Evolutionary conservation across 2,329 filamentous ascomycete species (phyloP).

Genomic region (Aspergillus sp.): DNA sequence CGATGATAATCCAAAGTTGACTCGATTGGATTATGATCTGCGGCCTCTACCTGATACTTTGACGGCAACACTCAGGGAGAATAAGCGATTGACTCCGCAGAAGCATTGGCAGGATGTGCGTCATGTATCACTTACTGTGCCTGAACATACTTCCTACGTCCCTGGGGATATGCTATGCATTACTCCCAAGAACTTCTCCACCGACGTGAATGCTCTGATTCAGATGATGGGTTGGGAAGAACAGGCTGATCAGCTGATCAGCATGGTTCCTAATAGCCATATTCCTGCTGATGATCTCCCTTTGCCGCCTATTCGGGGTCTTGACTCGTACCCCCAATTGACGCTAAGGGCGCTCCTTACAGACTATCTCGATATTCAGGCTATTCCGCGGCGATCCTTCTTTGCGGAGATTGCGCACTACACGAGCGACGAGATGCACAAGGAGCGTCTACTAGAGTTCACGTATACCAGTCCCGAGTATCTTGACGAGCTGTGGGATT

Average conservation of each 20-base stretch:
- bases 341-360: slow-evolving; percentile 77
- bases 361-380: slow-evolving; percentile 84
- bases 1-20: slow-evolving; percentile 25
- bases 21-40: slow-evolving; percentile 43
- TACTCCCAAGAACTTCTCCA: slow-evolving; percentile 82
- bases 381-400: slow-evolving; percentile 85
- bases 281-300: slow-evolving; percentile 28
- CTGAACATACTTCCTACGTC: slow-evolving; percentile 50
- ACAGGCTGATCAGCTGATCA: slow-evolving; percentile 70
- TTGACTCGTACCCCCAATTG: slow-evolving; percentile 39
- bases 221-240: slow-evolving; percentile 74
- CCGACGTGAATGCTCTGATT: slow-evolving; percentile 78
- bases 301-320: slow-evolving; percentile 37
- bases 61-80: slow-evolving; percentile 62
- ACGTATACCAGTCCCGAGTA: slow-evolving; percentile 76
- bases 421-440: slow-evolving; percentile 70
- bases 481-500: slow-evolving; percentile 92
- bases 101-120: slow-evolving; percentile 95
- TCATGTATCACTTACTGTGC: slow-evolving; percentile 63
- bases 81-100: slow-evolving; percentile 71
- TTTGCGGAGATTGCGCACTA: slow-evolving; percentile 78
- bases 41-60: slow-evolving; percentile 62
- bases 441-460: slow-evolving; percentile 81
- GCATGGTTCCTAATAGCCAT: slow-evolving; percentile 45
- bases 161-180: slow-evolving; percentile 82